Evolutionary conservation across 2,329 filamentous ascomycete genomes (phyloP).

Genomic region (Aspergillus tubingensis): DNA sequence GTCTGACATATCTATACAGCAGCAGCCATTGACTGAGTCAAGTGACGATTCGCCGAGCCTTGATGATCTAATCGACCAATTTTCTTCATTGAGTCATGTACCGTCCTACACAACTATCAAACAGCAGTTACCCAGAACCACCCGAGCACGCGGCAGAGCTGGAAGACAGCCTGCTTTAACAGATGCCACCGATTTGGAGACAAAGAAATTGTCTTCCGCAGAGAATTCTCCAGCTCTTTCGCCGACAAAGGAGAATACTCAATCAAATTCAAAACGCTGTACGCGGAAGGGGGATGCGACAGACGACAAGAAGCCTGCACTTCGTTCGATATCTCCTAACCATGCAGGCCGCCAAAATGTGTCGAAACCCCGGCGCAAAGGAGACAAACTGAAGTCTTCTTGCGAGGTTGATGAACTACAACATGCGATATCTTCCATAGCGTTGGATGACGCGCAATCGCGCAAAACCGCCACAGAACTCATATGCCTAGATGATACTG

Average conservation of each 20-base stretch:
- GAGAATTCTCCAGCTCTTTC: constrained; percentile 1
- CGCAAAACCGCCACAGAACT: background rate
- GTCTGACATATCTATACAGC: constrained; percentile 21
- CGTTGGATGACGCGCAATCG: constrained; percentile 13
- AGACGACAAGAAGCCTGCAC: background rate
- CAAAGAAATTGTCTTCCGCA: constrained; percentile 6
- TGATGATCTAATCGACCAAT: constrained; percentile 28
- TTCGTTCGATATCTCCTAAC: background rate
- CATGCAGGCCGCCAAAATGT: constrained; percentile 1
- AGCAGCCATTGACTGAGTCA: constrained; percentile 9
- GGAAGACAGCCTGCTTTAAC: constrained; percentile 10
- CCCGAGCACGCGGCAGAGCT: constrained; percentile 13
- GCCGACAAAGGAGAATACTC: background rate
- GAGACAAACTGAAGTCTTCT: background rate
- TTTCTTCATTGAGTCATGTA: constrained; percentile 26
- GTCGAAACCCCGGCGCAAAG: background rate
- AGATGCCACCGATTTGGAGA: constrained; percentile 16
- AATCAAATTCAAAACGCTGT: background rate
- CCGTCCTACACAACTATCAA: constrained; percentile 24
- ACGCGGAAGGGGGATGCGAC: background rate
- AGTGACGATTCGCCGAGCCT: constrained; percentile 16
- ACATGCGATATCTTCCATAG: constrained; percentile 22
- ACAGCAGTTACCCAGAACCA: constrained; percentile 20
- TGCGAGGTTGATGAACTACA: constrained; percentile 21
- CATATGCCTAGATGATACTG: background rate